These are phyloP conservation scores for Protomyces inouyei DNA, from an alignment of 1,139 yeast species.

Conservation along the genomic window DNA sequence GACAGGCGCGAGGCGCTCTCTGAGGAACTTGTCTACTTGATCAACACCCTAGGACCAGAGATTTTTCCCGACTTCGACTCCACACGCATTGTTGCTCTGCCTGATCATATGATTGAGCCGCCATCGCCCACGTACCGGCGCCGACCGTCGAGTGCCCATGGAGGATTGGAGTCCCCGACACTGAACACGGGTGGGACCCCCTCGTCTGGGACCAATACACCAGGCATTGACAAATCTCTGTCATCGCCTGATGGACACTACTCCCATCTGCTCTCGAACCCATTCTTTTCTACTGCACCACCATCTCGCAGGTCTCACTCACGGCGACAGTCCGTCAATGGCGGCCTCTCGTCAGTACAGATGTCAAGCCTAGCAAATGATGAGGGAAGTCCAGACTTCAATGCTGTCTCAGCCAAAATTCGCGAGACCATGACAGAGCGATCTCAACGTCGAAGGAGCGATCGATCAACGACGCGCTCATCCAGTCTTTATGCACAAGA, in stretches of 20 bases:
- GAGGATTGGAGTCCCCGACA: conserved; percentile 11
- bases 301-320: conserved; percentile 20
- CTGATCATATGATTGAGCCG: conserved; percentile 23
- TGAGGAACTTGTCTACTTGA: conserved; percentile 57
- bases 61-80: conserved; percentile 69
- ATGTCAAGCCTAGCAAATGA: conserved; percentile 10
- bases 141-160: conserved; percentile 3
- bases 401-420: conserved; percentile 9
- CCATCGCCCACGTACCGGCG: not conserved
- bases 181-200: not conserved
- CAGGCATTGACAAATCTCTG: not conserved
- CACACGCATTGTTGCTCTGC: conserved; percentile 25
- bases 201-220: conserved; percentile 17
- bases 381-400: conserved; percentile 8
- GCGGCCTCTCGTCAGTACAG: conserved; percentile 10
- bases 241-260: not conserved
- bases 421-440: conserved; percentile 4
- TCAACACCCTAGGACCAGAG: conserved; percentile 70
- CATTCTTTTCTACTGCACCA: conserved; percentile 18
- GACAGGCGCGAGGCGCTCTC: conserved; percentile 53
- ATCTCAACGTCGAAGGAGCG: conserved; percentile 4
- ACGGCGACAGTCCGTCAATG: conserved; percentile 4
- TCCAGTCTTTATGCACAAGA: no score
- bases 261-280: conserved; percentile 3
- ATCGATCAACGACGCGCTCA: not conserved